phyloP scores from a whole-genome alignment of 352 stramenopile species.

The Pythium insidiosum region DNA sequence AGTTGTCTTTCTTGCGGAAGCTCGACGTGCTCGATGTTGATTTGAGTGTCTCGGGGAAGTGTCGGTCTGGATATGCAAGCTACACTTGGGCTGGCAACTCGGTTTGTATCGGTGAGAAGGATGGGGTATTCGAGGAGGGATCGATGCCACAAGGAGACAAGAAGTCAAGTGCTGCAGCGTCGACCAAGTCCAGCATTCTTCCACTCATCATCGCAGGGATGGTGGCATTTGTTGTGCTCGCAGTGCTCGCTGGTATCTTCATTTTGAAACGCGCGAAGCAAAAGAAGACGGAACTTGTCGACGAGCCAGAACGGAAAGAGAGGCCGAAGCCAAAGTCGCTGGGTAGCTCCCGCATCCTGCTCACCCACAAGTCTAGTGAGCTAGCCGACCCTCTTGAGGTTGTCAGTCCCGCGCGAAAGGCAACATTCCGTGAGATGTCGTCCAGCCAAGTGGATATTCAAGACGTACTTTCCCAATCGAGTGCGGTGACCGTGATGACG shows the following conservation, averaged over 20 bases:
- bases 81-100: conserved; percentile 41
- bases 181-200: conserved; percentile 19
- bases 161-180: conserved; percentile 21
- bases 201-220: conserved; percentile 38
- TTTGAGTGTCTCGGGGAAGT: conserved; percentile 27
- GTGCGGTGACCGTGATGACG: conserved; percentile 33
- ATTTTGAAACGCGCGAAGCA: conserved; percentile 51
- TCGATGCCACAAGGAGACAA: conserved; percentile 23
- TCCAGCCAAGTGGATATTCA: conserved; percentile 25
- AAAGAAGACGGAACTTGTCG: conserved; percentile 20
- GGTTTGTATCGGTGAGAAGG: conserved; percentile 19
- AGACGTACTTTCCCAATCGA: conserved; percentile 30
- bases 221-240: conserved; percentile 29
- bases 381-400: conserved; percentile 21
- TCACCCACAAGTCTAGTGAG: conserved; percentile 28
- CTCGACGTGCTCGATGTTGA: conserved; percentile 39
- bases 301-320: conserved; percentile 3
- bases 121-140: conserved; percentile 6
- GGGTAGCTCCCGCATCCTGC: conserved; percentile 21
- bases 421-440: conserved; percentile 51
- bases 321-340: conserved; percentile 29
- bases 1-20: conserved; percentile 48
- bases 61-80: conserved; percentile 32
- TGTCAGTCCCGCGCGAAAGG: conserved; percentile 31
- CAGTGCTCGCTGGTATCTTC: conserved; percentile 36